These are phyloP conservation scores for Cryphonectria parasitica DNA, from an alignment of 2,329 filamentous ascomycete species.

Conservation along the genomic window DNA sequence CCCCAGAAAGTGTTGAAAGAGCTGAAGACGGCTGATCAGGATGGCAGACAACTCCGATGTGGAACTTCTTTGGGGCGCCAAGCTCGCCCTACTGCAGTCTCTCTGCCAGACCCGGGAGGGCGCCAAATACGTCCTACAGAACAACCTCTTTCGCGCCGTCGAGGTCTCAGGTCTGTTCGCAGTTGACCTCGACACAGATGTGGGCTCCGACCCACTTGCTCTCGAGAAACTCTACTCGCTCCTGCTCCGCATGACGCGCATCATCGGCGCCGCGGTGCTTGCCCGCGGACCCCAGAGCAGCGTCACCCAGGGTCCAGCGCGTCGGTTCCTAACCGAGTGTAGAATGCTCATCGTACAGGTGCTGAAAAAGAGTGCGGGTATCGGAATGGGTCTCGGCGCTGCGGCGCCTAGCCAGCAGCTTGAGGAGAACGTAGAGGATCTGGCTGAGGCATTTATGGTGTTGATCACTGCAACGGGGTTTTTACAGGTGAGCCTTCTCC, in stretches of 20 bases:
- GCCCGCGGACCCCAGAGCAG: constrained; percentile 86
- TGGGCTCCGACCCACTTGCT: constrained; percentile 68
- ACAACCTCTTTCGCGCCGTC: constrained; percentile 81
- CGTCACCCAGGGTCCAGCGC: constrained; percentile 67
- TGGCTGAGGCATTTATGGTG: constrained; percentile 84
- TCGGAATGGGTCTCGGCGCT: constrained; percentile 44
- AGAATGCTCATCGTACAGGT: constrained; percentile 83
- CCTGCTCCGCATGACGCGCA: constrained; percentile 76
- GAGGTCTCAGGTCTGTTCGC: constrained; percentile 84
- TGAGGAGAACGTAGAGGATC: constrained; percentile 69
- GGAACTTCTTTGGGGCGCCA: constrained; percentile 66
- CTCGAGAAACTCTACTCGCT: constrained; percentile 83
- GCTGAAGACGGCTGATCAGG: constrained; percentile 13
- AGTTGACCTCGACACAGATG: constrained; percentile 89
- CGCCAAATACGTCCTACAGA: constrained; percentile 84
- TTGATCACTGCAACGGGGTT: constrained; percentile 83
- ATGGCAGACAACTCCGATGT: constrained; percentile 46
- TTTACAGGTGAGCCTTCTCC: constrained; percentile 69
- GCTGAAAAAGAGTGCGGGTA: constrained; percentile 85
- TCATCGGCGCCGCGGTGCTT: constrained; percentile 81
- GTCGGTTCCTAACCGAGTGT: constrained; percentile 80
- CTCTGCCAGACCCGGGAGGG: constrained; percentile 84
- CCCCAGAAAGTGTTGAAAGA: neutral
- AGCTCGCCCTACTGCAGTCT: constrained; percentile 80
- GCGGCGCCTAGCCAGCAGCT: constrained; percentile 37